Conservation (phyloP, 2,329 filamentous ascomycete genomes). For the Apiospora arundinis region DNA sequence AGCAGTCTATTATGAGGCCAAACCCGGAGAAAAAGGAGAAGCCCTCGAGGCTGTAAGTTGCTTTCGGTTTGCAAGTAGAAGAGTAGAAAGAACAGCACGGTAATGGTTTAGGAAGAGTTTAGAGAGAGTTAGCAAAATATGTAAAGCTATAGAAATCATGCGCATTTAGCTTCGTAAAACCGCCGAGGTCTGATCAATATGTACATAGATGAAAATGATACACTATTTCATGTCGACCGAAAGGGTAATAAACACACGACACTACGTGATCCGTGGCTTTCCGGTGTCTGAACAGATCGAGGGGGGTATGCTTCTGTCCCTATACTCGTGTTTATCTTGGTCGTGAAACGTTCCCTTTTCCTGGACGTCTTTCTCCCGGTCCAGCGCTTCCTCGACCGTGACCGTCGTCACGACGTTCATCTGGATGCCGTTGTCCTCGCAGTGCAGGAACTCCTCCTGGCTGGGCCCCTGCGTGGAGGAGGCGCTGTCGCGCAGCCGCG, state of each 20-base stretch:
- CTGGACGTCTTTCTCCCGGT: not conserved
- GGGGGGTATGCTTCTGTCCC: not conserved
- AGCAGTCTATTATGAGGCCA: slow-evolving; percentile 49
- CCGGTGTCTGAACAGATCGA: too few species aligned
- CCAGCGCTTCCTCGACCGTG: slow-evolving; percentile 18
- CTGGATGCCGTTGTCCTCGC: slow-evolving; percentile 25
- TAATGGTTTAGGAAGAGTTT: not conserved
- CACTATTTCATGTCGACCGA: not conserved
- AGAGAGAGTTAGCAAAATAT: not conserved
- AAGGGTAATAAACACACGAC: not conserved
- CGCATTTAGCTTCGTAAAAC: not conserved
- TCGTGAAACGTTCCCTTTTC: not conserved
- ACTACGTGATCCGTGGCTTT: not conserved
- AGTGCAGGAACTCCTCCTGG: slow-evolving; percentile 20
- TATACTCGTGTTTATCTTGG: not conserved
- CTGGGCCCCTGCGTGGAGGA: not conserved
- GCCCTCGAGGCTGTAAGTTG: not conserved
- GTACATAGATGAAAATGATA: too few species aligned
- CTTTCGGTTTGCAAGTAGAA: not conserved
- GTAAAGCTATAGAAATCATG: not conserved
- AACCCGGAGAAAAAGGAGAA: not conserved
- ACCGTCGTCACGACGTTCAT: slow-evolving; percentile 27
- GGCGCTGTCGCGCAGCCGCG: not conserved
- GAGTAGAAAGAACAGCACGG: not conserved
- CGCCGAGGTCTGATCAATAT: too few species aligned